These are phyloP conservation scores for Linnemannia hyalina DNA, from an alignment of 192 early-diverging fungal genomes.

Conservation along the genomic window DNA sequence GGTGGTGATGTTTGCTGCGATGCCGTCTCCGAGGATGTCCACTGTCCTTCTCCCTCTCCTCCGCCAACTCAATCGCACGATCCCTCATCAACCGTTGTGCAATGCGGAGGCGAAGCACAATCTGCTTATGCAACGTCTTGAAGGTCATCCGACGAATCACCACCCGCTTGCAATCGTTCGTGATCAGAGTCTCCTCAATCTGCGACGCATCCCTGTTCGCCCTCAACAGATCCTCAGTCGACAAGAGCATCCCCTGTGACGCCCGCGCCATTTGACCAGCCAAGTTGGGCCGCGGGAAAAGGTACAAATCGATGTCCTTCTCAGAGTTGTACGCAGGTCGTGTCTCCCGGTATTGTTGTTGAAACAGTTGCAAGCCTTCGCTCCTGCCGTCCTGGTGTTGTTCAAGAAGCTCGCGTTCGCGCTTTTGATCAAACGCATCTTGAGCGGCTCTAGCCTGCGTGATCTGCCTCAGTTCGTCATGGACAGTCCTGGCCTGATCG, in stretches of 20 bases:
- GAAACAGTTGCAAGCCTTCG: not conserved
- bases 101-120: constrained; percentile 32
- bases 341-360: not conserved
- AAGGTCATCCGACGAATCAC: constrained; percentile 32
- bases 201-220: constrained; percentile 13
- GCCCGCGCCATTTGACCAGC: not conserved
- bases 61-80: constrained; percentile 11
- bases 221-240: not conserved
- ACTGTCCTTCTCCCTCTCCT: constrained; percentile 16
- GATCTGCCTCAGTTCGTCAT: constrained; percentile 22
- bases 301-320: constrained; percentile 17
- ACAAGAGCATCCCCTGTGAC: not conserved
- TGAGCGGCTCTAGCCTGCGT: not conserved
- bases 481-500: constrained; percentile 24
- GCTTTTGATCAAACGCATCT: not conserved
- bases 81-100: constrained; percentile 17
- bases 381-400: not conserved
- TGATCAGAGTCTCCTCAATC: constrained; percentile 3
- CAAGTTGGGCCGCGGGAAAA: constrained; percentile 30
- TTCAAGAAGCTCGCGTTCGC: not conserved
- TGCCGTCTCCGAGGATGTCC: not conserved
- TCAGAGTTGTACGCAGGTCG: constrained; percentile 10
- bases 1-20: not conserved
- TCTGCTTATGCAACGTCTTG: constrained; percentile 21
- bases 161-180: not conserved